Evolutionary conservation across 345 rosid species (phyloP), one percentile per base, ranked within the genome.

Genomic region (Eucalyptus tenuipes): DNA sequence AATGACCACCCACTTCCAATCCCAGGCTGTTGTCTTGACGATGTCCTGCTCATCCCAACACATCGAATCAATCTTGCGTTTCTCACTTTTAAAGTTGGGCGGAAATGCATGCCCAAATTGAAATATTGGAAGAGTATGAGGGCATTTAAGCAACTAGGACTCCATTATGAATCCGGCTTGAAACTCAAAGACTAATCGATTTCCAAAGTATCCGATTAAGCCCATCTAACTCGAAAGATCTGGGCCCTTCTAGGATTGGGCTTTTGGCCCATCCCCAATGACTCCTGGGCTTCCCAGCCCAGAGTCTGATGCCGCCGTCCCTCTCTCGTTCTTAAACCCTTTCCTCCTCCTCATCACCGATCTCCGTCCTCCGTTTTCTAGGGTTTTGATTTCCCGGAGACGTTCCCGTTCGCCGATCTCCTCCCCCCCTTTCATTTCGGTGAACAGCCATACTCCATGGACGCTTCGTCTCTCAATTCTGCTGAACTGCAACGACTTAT

Each of bases 401-500:
- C 47, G 2, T 37, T 75, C 29, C 27, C 16, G 2, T 10, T 40
- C 82, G 7, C 47, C 15, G 82, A 20, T 75, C 33, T 64, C 75
- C 37, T 12, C 68, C 18, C 37, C 37, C 29, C 13, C 80, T 33
- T 68, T 33, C 44, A 10, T 33, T 68, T 42, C 44, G 80, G 80
- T 68, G 20, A 68, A 40, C 45, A 20, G 7, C 47, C 24, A 20
- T 6, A 40, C 27, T 75, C 50, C 89, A 86, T 91, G 86, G 92
- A 91, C 44, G 27, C 89, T 27, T 88, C 90, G 4, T 49, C 88
- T 25, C 90, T 88, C 59, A 90, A 88, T 66, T 93, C 94, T 25
- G 88, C 95, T 47, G 96, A 95, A 92, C 47, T 96, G 92, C 92
- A 95, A 90, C 94, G 90, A 47, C 93, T 95, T 68, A 93, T 96